Evolutionary conservation across 208 protist species (phyloP).

Genomic region (Vickermania spadyakhi): DNA sequence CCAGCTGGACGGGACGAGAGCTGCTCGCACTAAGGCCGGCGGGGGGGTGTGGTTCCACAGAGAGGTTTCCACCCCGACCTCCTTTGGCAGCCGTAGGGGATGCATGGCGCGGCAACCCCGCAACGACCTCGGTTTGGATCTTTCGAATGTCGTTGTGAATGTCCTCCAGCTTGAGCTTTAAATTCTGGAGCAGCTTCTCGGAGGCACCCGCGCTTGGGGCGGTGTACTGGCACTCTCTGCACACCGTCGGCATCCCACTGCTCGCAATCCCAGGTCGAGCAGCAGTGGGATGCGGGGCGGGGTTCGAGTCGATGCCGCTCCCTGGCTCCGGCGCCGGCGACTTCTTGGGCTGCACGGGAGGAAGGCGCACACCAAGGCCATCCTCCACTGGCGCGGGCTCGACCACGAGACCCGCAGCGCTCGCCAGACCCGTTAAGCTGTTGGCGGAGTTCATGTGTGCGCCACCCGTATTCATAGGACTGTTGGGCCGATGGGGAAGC

Average conservation of each 20-base stretch:
- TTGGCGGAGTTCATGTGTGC: neutral
- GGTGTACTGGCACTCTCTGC: neutral
- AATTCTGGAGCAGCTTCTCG: slow-evolving; percentile 12
- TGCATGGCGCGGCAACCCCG: neutral
- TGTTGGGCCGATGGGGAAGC: neutral
- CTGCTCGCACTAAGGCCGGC: neutral
- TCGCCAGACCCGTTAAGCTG: neutral
- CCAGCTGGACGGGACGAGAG: neutral
- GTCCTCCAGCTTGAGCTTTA: slow-evolving; percentile 32
- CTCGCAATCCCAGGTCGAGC: no score
- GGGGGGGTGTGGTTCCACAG: neutral
- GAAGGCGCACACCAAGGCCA: no score
- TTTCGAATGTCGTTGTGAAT: slow-evolving; percentile 50
- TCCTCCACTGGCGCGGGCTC: neutral
- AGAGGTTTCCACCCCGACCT: neutral
- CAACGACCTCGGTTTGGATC: neutral
- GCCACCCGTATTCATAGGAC: neutral
- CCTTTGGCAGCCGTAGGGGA: neutral
- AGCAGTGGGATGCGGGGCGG: neutral
- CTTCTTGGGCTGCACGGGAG: neutral
- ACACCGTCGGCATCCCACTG: neutral
- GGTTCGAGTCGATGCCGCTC: neutral
- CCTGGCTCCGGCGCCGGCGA: neutral
- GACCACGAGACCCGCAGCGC: neutral
- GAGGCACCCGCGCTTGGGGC: neutral